Evolutionary conservation across 2,329 filamentous ascomycete species (phyloP), one percentile per base, ranked within the genome.

Genomic region (Fusarium sp.): DNA sequence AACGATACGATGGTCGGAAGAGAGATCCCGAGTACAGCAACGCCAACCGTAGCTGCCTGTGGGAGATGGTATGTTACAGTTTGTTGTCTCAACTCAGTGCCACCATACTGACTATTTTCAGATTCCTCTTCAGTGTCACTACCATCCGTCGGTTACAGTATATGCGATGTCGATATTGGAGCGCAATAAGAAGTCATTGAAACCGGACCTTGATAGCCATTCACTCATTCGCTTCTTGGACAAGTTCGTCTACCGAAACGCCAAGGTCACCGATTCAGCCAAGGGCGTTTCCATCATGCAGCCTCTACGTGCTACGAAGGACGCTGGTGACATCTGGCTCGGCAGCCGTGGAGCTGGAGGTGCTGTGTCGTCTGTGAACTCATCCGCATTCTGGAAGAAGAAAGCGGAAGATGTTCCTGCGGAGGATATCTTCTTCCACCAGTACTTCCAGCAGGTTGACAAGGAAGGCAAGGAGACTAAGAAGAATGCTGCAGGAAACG

Each of bases 381-480:
- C 92, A 3, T 93, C 97, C 71, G 86, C 90, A 7, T 99, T 99
- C 86, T 97, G 95, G 94, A 92, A 91, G 78, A 94, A 94, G 89
- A 95, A 94, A 84, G 87, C 89, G n/a, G 91, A 94, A 72, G 91
- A 98, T 60, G 92, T 99, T 48, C 91, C 93, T 7, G 94, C 91
- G 2, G 95, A 99, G 74, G 96, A 99, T 80, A 93, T 95, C 42
- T 99, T 99, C 89, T 99, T 99, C 89, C 96, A 99, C 82, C 91
- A 94, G 74, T 99, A 99, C 89, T 99, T 99, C 83, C 91, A 90
- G 68, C 89, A 91, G 70, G 83, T 93, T 61, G 90, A 91, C 71
- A 94, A 91, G 82, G 84, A 87, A 56, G 80, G 81, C 63, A 89
- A 92, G 79, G 83, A 79, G 57, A 44, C 85, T 16, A 87, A 87